phyloP scores from a whole-genome alignment of 805 yeast species.

The Barnettozyma sucrosica region DNA sequence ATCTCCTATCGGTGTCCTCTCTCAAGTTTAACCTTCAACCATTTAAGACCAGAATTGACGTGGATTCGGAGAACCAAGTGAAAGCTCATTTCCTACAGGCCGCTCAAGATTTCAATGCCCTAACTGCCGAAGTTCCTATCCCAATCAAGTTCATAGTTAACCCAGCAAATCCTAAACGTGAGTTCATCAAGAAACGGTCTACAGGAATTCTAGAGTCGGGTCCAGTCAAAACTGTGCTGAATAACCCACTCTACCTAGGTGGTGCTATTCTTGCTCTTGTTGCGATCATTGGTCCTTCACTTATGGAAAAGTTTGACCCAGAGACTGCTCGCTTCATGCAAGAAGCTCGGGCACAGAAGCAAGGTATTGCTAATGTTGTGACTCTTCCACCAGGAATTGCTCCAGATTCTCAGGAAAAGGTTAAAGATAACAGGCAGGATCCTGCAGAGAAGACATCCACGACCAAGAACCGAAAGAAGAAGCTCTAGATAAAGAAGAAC shows the following conservation, averaged over 20 bases:
- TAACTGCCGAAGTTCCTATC: conserved; percentile 6
- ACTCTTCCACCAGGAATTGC: conserved; percentile 4
- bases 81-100: conserved; percentile 12
- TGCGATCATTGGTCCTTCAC: conserved; percentile 27
- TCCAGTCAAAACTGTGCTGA: conserved; percentile 31
- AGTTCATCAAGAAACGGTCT: conserved; percentile 29
- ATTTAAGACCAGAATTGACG: conserved; percentile 17
- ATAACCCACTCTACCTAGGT: conserved; percentile 33
- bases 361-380: background rate
- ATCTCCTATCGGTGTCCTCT: conserved; percentile 15
- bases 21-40: conserved; percentile 21
- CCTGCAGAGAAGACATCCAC: background rate
- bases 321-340: conserved; percentile 32
- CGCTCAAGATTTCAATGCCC: conserved; percentile 10
- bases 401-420: conserved; percentile 6
- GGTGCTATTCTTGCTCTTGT: conserved; percentile 26
- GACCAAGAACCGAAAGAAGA: conserved; percentile 5
- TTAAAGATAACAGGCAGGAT: background rate
- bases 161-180: conserved; percentile 27
- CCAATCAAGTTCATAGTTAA: conserved; percentile 25
- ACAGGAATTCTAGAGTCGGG: conserved; percentile 31
- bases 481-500: background rate
- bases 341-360: conserved; percentile 20
- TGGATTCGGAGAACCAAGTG: conserved; percentile 11
- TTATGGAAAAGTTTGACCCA: conserved; percentile 37